Percentiles rank a stretch among this genome's conserved stretches.
Conservation (phyloP, 345 rosid genomes). For the Arabis alpina region DNA sequence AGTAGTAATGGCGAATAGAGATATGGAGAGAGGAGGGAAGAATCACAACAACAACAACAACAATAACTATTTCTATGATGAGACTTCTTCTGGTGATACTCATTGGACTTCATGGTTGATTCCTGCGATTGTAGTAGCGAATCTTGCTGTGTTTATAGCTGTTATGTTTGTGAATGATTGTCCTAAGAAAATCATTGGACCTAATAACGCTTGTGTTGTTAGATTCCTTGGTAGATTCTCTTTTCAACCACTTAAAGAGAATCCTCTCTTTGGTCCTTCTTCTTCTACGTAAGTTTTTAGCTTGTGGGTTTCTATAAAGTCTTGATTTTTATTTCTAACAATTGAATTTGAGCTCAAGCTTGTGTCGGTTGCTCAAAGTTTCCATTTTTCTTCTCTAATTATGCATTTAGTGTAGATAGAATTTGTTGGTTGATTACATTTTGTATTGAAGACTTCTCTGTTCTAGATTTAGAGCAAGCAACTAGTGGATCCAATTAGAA, state of each 20-base stretch:
- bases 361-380: slow-evolving; percentile 13
- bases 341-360: slow-evolving; percentile 8
- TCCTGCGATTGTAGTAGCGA: slow-evolving; percentile 76
- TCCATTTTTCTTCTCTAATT: not conserved
- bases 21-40: slow-evolving; percentile 65
- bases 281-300: slow-evolving; percentile 66
- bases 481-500: not conserved
- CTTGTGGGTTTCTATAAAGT: slow-evolving; percentile 23
- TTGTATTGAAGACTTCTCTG: slow-evolving; percentile 4
- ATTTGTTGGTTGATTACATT: not conserved
- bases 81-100: slow-evolving; percentile 51
- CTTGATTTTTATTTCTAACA: not conserved
- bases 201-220: slow-evolving; percentile 64
- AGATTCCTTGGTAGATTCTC: slow-evolving; percentile 78
- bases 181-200: slow-evolving; percentile 56
- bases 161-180: slow-evolving; percentile 90
- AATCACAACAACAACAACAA: slow-evolving; percentile 36
- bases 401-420: not conserved
- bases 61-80: slow-evolving; percentile 45
- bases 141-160: slow-evolving; percentile 65
- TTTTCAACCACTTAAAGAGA: slow-evolving; percentile 84
- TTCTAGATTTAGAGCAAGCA: not conserved
- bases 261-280: slow-evolving; percentile 96
- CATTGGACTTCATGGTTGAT: slow-evolving; percentile 93
- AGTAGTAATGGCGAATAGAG: slow-evolving; percentile 55